phyloP scores from a whole-genome alignment of 768 basidiomycete species.

The Thelephora ganbajun region DNA sequence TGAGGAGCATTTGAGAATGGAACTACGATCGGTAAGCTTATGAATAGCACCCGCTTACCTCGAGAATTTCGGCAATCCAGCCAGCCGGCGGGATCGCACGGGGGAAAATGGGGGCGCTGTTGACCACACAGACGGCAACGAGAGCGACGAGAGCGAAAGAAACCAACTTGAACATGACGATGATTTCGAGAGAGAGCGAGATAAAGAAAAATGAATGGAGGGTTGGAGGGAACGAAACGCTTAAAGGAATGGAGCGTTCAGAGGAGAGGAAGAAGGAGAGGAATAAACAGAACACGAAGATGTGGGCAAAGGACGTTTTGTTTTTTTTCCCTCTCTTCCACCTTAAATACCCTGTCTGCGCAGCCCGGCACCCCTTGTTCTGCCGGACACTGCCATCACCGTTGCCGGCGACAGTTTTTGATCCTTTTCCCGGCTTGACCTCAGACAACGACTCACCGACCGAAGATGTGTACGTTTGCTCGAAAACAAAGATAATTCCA shows the following conservation, averaged over 20 bases:
- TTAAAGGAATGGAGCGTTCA: conserved; percentile 13
- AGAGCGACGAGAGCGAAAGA: conserved; percentile 30
- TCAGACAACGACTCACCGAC: conserved; percentile 2
- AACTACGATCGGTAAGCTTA: conserved; percentile 16
- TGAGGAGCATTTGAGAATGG: conserved; percentile 12
- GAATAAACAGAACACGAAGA: conserved; percentile 3
- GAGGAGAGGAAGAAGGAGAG: conserved; percentile 1
- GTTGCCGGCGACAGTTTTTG: too few relatives aligned
- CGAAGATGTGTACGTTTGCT: conserved; percentile 9
- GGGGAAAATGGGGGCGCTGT: conserved; percentile 23
- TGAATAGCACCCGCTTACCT: conserved; percentile 14
- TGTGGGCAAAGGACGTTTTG: too few relatives aligned
- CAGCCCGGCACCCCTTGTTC: too few relatives aligned
- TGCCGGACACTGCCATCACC: too few relatives aligned
- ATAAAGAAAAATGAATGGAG: conserved; percentile 10
- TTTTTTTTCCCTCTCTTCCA: too few relatives aligned
- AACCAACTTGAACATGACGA: conserved; percentile 18
- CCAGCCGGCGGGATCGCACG: conserved; percentile 23
- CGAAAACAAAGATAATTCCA: conserved; percentile 4
- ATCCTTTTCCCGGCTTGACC: too few relatives aligned
- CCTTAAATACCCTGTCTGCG: too few relatives aligned
- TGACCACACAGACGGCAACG: conserved; percentile 23
- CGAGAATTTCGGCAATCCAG: conserved; percentile 33
- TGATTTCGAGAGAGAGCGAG: too few relatives aligned
- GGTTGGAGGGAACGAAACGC: conserved; percentile 6